These are phyloP conservation scores for Dimocarpus longan DNA, from an alignment of 345 rosid species.

Conservation along the genomic window DNA sequence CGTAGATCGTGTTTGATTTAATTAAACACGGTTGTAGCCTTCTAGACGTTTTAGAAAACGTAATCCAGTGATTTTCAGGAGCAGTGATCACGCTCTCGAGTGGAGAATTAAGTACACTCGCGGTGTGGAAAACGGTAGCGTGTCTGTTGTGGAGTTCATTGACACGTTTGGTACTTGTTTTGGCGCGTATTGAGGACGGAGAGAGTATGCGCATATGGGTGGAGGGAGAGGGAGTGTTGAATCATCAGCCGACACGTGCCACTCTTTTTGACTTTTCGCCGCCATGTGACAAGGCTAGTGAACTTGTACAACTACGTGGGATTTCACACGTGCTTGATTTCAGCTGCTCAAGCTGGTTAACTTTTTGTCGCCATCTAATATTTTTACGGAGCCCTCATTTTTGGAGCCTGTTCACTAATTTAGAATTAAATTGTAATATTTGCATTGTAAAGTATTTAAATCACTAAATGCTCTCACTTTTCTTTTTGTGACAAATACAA, in stretches of 20 bases:
- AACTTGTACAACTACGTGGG: background rate
- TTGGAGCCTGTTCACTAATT: too few relatives aligned
- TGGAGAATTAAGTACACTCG: background rate
- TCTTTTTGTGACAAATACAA: too few relatives aligned
- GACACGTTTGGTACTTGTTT: background rate
- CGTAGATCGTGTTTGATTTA: constrained; percentile 11
- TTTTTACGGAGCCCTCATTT: too few relatives aligned
- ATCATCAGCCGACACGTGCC: constrained; percentile 31
- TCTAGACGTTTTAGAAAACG: background rate
- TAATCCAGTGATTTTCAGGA: background rate
- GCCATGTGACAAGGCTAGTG: constrained; percentile 37
- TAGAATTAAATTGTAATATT: too few relatives aligned
- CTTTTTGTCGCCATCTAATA: background rate
- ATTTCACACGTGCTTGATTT: constrained; percentile 22
- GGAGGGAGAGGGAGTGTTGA: background rate
- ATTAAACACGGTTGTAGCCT: background rate
- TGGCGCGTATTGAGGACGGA: background rate
- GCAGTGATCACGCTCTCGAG: background rate
- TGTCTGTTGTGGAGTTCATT: background rate
- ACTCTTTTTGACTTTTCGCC: constrained; percentile 27
- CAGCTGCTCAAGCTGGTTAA: background rate
- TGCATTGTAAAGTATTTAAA: too few relatives aligned
- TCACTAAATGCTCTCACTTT: too few relatives aligned
- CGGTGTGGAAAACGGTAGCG: background rate
- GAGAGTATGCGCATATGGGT: background rate